These are phyloP conservation scores for Pedinophyceae sp. DNA, from an alignment of 139 green algal genomes.

Conservation along the genomic window DNA sequence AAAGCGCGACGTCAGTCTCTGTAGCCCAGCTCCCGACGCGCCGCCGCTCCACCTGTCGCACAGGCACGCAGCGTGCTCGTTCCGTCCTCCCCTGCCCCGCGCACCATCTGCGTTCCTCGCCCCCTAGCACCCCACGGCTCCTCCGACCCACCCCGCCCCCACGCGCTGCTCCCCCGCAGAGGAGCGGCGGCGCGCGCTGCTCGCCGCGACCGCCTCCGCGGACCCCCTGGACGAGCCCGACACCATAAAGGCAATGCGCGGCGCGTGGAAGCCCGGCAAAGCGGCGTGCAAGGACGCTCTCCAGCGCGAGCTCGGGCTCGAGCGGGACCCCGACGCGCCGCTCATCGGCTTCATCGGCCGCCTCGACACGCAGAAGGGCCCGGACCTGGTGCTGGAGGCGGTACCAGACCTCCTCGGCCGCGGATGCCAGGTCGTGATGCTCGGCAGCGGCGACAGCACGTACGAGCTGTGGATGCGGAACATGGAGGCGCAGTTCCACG, in stretches of 20 bases:
- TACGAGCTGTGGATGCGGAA: constrained; percentile 42
- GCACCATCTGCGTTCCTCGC: too few relatives aligned
- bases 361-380: constrained; percentile 65
- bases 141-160: neutral
- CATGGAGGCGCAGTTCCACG: constrained; percentile 24
- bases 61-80: too few relatives aligned
- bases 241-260: too few relatives aligned
- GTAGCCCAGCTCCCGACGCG: too few relatives aligned
- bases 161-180: neutral
- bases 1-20: too few relatives aligned
- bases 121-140: too few relatives aligned
- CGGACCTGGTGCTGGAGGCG: constrained; percentile 44
- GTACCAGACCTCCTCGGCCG: constrained; percentile 19
- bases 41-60: too few relatives aligned
- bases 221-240: too few relatives aligned
- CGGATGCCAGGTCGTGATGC: constrained; percentile 60
- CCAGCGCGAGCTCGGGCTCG: constrained; percentile 51
- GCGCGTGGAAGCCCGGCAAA: constrained; percentile 41
- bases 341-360: constrained; percentile 63
- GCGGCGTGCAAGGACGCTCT: constrained; percentile 43
- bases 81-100: too few relatives aligned
- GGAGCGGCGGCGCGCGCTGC: too few relatives aligned
- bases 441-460: constrained; percentile 45
- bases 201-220: too few relatives aligned
- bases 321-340: constrained; percentile 29